These are phyloP conservation scores for Lepidopterella palustris DNA, from an alignment of 495 filamentous ascomycete genomes.

Conservation along the genomic window DNA sequence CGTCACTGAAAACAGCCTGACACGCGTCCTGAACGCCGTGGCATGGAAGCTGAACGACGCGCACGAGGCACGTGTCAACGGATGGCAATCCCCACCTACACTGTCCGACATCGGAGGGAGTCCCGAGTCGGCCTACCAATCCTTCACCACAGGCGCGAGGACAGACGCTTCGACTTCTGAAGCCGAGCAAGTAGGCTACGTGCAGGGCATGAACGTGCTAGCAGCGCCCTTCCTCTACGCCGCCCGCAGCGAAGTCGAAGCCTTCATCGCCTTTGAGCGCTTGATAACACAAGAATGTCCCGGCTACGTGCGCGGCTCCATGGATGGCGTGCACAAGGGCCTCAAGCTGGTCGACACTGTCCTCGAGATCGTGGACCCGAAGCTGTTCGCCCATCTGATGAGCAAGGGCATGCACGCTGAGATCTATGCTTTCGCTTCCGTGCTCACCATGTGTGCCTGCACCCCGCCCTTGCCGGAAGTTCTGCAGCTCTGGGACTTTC, in stretches of 20 bases:
- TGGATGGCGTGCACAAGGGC: constrained; percentile 95
- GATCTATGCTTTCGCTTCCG: constrained; percentile 95
- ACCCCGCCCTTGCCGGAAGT: constrained; percentile 97
- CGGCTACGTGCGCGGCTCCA: constrained; percentile 87
- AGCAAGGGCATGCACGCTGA: constrained; percentile 83
- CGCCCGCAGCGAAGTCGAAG: constrained; percentile 87
- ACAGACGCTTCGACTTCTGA: constrained; percentile 26
- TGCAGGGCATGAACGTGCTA: constrained; percentile 99
- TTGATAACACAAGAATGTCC: constrained; percentile 87
- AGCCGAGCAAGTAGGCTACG: constrained; percentile 65
- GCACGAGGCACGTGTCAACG: constrained; percentile 44
- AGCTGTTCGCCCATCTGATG: constrained; percentile 74
- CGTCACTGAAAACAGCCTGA: constrained; percentile 90
- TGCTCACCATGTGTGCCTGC: constrained; percentile 89
- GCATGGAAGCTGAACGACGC: constrained; percentile 89
- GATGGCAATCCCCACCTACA: constrained; percentile 39
- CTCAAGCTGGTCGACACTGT: constrained; percentile 86
- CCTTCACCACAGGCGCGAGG: constrained; percentile 23
- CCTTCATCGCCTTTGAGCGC: constrained; percentile 82
- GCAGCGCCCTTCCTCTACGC: constrained; percentile 95
- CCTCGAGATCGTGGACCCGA: constrained; percentile 81
- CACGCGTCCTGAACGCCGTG: constrained; percentile 91
- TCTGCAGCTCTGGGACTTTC: constrained; percentile 92
- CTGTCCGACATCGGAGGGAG: constrained; percentile 33
- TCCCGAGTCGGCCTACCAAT: constrained; percentile 30